Percentiles rank a stretch among this genome's conserved stretches.
phyloP scores from a whole-genome alignment of 306 rosid species.

The Trichosanthes truncata region DNA sequence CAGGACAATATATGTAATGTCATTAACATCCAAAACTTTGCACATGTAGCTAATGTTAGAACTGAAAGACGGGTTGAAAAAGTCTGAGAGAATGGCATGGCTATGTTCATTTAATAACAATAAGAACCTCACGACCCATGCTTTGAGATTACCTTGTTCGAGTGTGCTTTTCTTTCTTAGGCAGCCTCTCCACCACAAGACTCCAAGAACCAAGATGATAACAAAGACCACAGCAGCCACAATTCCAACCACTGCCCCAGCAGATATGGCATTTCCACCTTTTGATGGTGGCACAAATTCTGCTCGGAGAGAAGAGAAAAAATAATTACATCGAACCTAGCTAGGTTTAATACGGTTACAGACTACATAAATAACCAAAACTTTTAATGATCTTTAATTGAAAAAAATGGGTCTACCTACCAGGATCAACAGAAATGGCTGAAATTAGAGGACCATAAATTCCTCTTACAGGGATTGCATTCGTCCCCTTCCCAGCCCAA shows the following conservation, averaged over 20 bases:
- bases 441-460: slow-evolving; percentile 40
- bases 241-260: slow-evolving; percentile 19
- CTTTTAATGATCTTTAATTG: background rate
- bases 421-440: slow-evolving; percentile 25
- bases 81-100: background rate
- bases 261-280: slow-evolving; percentile 9
- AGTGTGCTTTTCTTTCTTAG: slow-evolving; percentile 8
- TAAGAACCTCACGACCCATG: background rate
- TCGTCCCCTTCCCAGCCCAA: slow-evolving; percentile 46
- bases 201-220: slow-evolving; percentile 13
- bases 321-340: background rate
- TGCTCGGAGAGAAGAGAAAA: background rate
- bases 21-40: background rate
- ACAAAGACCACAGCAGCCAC: slow-evolving; percentile 16
- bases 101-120: background rate
- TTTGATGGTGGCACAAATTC: slow-evolving; percentile 17
- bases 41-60: background rate
- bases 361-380: background rate
- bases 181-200: slow-evolving; percentile 24
- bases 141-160: slow-evolving; percentile 25
- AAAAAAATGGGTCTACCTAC: slow-evolving; percentile 13
- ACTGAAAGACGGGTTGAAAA: background rate
- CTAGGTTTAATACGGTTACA: background rate
- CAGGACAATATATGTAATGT: background rate
- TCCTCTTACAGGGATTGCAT: slow-evolving; percentile 21